phyloP scores from a whole-genome alignment of 2,329 filamentous ascomycete species.

The Nemania diffusa region DNA sequence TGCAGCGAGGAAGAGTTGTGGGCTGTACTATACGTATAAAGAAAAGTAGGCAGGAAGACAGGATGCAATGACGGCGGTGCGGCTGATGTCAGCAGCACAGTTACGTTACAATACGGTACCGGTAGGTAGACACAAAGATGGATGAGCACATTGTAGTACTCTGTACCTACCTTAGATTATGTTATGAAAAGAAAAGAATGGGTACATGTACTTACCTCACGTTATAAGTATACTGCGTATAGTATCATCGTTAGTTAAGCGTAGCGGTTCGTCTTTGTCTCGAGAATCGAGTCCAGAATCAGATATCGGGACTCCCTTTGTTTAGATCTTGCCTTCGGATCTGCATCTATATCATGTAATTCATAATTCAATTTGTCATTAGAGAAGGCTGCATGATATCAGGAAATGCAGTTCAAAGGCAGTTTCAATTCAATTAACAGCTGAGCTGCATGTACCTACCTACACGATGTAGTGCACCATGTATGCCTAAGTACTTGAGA shows the following conservation, averaged over 20 bases:
- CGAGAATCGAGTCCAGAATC: neutral
- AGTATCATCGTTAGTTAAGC: neutral
- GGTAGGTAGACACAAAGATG: constrained; percentile 10
- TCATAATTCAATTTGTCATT: neutral
- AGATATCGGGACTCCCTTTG: neutral
- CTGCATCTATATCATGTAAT: neutral
- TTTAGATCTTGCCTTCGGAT: neutral
- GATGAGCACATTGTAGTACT: neutral
- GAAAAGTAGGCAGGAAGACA: neutral
- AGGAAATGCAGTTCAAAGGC: neutral
- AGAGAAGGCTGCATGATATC: neutral
- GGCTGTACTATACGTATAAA: neutral
- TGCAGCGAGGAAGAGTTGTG: neutral
- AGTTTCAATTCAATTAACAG: neutral
- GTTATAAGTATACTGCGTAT: neutral
- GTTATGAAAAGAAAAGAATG: too few species aligned
- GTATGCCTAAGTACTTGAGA: neutral
- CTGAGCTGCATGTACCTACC: neutral
- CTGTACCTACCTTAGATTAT: too few species aligned
- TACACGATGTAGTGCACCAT: neutral
- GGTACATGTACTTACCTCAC: neutral
- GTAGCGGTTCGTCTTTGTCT: neutral
- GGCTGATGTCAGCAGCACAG: constrained; percentile 31
- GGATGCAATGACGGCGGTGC: constrained; percentile 14
- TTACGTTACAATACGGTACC: constrained; percentile 12